Base-by-base conservation (phyloP, 2,329 filamentous ascomycete species). In the Sporothrix brunneoviolacea region DNA sequence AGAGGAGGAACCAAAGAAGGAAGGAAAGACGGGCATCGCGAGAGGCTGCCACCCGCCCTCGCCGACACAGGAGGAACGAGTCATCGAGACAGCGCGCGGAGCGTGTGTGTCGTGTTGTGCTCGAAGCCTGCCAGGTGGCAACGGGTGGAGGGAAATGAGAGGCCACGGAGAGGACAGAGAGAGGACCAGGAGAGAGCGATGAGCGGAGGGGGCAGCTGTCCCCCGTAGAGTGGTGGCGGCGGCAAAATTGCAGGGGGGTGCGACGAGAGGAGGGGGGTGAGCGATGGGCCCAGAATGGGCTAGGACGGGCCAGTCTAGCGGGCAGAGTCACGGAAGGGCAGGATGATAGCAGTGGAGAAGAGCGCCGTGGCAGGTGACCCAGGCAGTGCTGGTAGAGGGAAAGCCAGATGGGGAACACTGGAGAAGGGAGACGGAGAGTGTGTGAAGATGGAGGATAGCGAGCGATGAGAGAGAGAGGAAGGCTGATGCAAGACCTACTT, bases 61-160 rank as follows among this genome's bases (percentile, higher is more conserved):
- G n/a, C n/a, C n/a, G n/a, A n/a, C 24, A 28, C 24, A 10, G 10
- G 10, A 10, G 6, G 6, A 10, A 28, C 24, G 24, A 28, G 6
- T 28, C 24, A 28, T 28, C 10, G 24, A 28, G 24, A 28, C 24
- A 28, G 24, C n/a, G n/a, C n/a, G n/a, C n/a, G n/a, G n/a, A n/a
- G n/a, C n/a, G 28, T 9, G 35, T n/a, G 10, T 38, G 45, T 13
- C 37, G 36, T 38, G 33, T 19, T 19, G 21, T 33, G 42, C 36
- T 33, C 40, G 35, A 41, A 15, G 35, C 24, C 24, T 47, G 46
- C 18, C 51, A 53, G 48, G 51, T 51, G 48, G 52, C 48, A 51
- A 51, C 43, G 19, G 49, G 12, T 10, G 30, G 30, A 28, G 36
- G 37, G 24, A 15, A 33, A 28, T 28, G 33, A 19, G 15, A 10